These are phyloP conservation scores for Calonectria fujianensis DNA, from an alignment of 2,329 filamentous ascomycete species.

Conservation along the genomic window DNA sequence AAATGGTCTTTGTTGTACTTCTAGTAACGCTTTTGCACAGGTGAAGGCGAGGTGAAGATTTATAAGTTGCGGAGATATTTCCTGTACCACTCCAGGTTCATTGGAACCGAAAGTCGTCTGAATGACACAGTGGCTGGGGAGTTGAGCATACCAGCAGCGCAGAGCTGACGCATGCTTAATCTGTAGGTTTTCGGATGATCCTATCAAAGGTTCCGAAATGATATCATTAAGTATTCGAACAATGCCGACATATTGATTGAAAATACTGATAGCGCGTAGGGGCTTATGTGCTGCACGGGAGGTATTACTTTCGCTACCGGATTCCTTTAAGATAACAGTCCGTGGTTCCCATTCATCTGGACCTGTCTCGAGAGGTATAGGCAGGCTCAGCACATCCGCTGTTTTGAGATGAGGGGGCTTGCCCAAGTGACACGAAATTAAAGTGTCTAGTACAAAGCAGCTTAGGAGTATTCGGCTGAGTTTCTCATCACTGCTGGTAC, in stretches of 20 bases:
- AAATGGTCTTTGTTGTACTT: not conserved
- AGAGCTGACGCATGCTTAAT: not conserved
- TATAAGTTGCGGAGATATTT: not conserved
- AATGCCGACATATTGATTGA: not conserved
- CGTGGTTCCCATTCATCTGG: not conserved
- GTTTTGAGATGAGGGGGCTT: slow-evolving; percentile 2
- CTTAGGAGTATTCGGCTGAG: not conserved
- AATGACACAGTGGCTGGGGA: not conserved
- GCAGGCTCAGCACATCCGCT: not conserved
- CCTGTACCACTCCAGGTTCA: not conserved
- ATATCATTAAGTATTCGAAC: not conserved
- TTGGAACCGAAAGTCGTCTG: not conserved
- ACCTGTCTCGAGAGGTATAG: not conserved
- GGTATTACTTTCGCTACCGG: not conserved
- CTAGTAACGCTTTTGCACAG: not conserved
- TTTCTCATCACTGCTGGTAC: not conserved
- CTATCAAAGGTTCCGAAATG: not conserved
- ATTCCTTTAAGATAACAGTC: not conserved
- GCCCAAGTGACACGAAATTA: not conserved
- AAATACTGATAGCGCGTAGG: not conserved
- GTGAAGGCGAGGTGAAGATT: not conserved
- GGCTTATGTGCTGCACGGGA: not conserved
- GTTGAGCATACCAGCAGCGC: not conserved
- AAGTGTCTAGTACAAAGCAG: slow-evolving; percentile 4
- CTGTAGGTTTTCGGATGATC: not conserved